Conservation (phyloP, 2,329 filamentous ascomycete species). For the Stemphylium lycopersici region DNA sequence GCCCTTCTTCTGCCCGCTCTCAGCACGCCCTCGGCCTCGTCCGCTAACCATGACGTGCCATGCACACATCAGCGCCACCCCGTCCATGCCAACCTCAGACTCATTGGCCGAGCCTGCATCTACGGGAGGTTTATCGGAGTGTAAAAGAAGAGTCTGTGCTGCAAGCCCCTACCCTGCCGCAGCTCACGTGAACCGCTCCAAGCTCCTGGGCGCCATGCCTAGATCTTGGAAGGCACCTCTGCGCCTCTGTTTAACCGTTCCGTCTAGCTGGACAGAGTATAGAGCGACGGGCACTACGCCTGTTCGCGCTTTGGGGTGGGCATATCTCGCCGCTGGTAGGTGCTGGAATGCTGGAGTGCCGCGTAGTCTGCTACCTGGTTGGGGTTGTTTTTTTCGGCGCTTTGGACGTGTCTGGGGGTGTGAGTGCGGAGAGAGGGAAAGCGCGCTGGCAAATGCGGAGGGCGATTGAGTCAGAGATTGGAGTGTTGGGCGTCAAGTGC, state of each 20-base stretch:
- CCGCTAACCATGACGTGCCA: conserved; percentile 4
- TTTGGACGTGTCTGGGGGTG: neutral
- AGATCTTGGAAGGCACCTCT: neutral
- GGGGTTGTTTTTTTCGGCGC: neutral
- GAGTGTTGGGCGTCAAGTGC: neutral
- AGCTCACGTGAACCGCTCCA: conserved; percentile 5
- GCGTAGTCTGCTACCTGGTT: neutral
- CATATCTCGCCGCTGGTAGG: neutral
- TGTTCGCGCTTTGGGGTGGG: neutral
- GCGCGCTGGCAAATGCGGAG: neutral
- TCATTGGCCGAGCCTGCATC: conserved; percentile 2
- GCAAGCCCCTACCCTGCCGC: neutral
- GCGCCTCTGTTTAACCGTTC: neutral
- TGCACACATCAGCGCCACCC: neutral
- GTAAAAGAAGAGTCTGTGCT: conserved; percentile 3
- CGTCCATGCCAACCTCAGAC: neutral
- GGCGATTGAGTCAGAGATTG: neutral
- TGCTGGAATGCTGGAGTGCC: neutral
- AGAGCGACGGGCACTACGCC: conserved; percentile 2
- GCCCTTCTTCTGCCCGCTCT: conserved; percentile 24
- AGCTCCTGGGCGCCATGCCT: conserved; percentile 4
- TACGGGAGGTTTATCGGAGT: conserved; percentile 22
- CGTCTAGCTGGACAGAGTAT: neutral
- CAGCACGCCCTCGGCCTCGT: neutral
- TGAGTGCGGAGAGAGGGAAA: neutral